Evolutionary conservation across 495 filamentous ascomycete genomes (phyloP).

Genomic region (Penicillium riverlandense): DNA sequence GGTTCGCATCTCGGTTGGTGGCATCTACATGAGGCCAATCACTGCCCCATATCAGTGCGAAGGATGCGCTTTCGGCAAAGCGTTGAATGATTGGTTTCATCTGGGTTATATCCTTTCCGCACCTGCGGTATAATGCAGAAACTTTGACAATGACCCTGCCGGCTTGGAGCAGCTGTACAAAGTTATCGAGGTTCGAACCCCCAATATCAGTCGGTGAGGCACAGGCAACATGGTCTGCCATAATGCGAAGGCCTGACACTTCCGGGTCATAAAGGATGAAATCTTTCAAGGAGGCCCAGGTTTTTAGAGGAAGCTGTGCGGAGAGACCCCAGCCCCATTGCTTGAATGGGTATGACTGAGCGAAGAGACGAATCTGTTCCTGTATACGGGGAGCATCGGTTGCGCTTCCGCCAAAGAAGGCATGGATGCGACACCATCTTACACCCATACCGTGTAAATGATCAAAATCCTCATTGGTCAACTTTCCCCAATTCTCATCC

Average conservation of each 20-base stretch:
- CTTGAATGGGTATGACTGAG: constrained; percentile 4
- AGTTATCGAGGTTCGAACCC: not conserved
- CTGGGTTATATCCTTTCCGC: not conserved
- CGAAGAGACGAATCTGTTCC: constrained; percentile 3
- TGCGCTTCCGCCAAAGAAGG: not conserved
- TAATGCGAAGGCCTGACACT: constrained; percentile 2
- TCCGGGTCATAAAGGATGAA: constrained; percentile 7
- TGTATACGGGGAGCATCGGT: not conserved
- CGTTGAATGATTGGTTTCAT: constrained; percentile 9
- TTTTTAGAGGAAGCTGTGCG: constrained; percentile 6
- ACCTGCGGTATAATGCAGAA: constrained; percentile 8
- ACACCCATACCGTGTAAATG: constrained; percentile 5
- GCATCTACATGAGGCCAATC: constrained; percentile 17
- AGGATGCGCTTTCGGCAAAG: constrained; percentile 3
- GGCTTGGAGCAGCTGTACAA: constrained; percentile 6
- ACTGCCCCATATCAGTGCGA: constrained; percentile 12
- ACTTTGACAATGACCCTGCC: constrained; percentile 11
- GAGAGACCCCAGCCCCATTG: constrained; percentile 8
- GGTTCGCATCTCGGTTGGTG: not conserved
- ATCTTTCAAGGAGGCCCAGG: constrained; percentile 5
- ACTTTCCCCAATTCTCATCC: constrained; percentile 4
- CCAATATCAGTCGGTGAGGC: constrained; percentile 2
- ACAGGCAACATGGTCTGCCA: constrained; percentile 12
- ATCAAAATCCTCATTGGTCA: constrained; percentile 4
- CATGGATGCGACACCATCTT: constrained; percentile 9